Evolutionary conservation across 306 rosid species (phyloP), one percentile per base, ranked within the genome.

Genomic region (Amphicarpaea edgeworthii): DNA sequence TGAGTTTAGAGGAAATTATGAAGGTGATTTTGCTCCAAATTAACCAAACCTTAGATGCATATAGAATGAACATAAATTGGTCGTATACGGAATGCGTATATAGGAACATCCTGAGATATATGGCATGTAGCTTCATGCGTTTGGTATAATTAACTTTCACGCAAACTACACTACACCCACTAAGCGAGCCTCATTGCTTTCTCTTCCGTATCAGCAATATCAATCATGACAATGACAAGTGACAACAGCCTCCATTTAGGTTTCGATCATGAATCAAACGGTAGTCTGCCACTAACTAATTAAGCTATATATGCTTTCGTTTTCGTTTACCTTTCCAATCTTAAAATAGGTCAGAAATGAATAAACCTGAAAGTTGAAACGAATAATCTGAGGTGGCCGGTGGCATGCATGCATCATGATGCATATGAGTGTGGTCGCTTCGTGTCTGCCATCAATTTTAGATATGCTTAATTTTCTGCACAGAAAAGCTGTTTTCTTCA

Each of bases 61-160:
- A n/a, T n/a, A n/a, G n/a, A n/a, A n/a, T n/a, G 12, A 0, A 5
- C 46, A 30, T 41, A 21, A 17, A 68, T 55, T 60, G 8, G 2
- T 68, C 17, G 15, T 20, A 16, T 58, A 30, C 19, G 0, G 14
- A 30, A 62, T 26, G 66, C 47, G n/a, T n/a, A n/a, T n/a, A 70
- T 49, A 50, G 5, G 26, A 47, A 62, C 37, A 41, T 51, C 41
- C 3, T 17, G 55, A 62, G 46, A 40, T n/a, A n/a, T n/a, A n/a
- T 78, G 77, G 51, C 19, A 34, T 23, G 64, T 28, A 28, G 32
- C 32, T 28, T n/a, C n/a, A 55, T 70, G 46, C 23, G 38, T 50
- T 71, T 64, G 69, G 47, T 41, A 72, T 79, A 17, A n/a, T n/a
- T n/a, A n/a, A 43, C 69, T 54, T 79, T 72, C 79, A 79, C 75